Base-by-base conservation (phyloP, 805 yeast genomes). In the Cyberlindnera veronae region DNA sequence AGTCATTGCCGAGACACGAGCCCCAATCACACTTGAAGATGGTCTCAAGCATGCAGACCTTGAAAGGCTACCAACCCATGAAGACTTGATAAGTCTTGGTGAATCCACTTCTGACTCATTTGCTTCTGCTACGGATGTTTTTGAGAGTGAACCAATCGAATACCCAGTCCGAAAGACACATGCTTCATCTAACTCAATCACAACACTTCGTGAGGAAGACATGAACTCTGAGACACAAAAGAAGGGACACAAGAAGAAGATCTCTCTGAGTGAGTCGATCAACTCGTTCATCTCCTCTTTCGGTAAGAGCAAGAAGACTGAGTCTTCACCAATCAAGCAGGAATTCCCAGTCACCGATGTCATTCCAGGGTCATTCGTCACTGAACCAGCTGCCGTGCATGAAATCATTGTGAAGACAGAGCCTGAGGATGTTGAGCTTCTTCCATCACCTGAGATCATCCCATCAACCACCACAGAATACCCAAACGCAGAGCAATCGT, bases 211-310 rank as follows among this genome's bases (percentile, higher is more conserved):
- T 26, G 42, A 43, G 11, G 39, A 35, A 8, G 14, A 32, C n/a
- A 19, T 13, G 5, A 27, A 11, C 18, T 5, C 5, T 24, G 14
- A 30, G 14, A 16, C 36, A 4, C 19, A 32, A 2, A 15, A 20
- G 18, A 40, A 32, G 22, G 24, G 42, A 8, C 55, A 48, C 22
- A 44, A 36, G 34, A 54, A 51, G 41, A 46, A 49, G 24, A 13
- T 41, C 7, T 53, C 57, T 11, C 7, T 55, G 6, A 44, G 52
- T 32, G 51, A 48, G 4, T 53, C 58, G 1, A 51, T 54, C 26
- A 46, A 36, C 16, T 47, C 52, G 1, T 46, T 43, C 19, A 41
- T 52, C 9, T 42, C 54, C 3, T 42, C 53, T 4, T 37, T 48
- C 13, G 24, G 42, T 1, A 36, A 34, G 29, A 26, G 36, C n/a